Conservation (phyloP, 805 yeast species). For the Cyberlindnera euphorbiae region DNA sequence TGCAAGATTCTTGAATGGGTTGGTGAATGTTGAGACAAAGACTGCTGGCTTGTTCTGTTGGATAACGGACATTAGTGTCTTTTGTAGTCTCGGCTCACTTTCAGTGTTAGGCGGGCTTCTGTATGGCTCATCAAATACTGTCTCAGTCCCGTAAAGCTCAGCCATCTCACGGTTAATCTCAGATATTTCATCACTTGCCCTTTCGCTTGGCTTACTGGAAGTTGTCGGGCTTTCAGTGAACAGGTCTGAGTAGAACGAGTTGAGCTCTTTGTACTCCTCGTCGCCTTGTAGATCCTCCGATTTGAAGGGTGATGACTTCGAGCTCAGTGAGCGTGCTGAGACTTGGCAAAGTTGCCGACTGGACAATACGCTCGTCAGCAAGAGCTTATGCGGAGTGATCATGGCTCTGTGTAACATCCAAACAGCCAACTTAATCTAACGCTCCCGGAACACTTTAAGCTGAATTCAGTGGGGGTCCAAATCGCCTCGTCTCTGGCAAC, state of each 20-base stretch:
- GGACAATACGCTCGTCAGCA: no score
- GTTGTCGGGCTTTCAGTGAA: constrained; percentile 21
- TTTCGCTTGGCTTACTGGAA: not conserved
- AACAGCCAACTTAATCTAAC: no score
- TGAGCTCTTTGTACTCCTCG: constrained; percentile 28
- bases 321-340: not conserved
- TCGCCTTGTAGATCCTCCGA: constrained; percentile 12
- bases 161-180: constrained; percentile 31
- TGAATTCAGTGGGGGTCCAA: not conserved
- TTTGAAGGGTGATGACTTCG: constrained; percentile 7
- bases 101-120: not conserved
- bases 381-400: no score
- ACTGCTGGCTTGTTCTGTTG: constrained; percentile 40
- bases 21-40: constrained; percentile 49
- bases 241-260: constrained; percentile 32
- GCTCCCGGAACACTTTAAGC: no score
- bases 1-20: constrained; percentile 77
- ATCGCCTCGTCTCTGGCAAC: no score
- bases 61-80: constrained; percentile 22
- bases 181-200: constrained; percentile 26
- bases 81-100: not conserved
- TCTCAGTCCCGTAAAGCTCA: constrained; percentile 25
- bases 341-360: no score
- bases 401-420: no score
- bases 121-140: no score